Percentiles rank a stretch among this genome's conserved stretches.
Conservation (phyloP, 805 yeast species). For the Starmerella bombicola region DNA sequence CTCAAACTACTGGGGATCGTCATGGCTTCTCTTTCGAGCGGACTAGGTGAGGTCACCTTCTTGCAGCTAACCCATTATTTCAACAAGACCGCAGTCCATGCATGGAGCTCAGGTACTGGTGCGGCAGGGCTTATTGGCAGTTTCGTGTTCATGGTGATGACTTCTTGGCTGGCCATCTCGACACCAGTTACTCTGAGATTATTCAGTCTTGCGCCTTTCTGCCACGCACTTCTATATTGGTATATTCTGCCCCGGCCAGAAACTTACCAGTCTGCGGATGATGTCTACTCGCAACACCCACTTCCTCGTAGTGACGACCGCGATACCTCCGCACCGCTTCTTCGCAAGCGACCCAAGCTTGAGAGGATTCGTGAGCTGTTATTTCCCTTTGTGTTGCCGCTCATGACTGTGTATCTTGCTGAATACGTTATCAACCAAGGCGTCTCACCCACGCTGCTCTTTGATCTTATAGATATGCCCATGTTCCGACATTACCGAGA, state of each 20-base stretch:
- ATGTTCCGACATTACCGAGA: constrained; percentile 57
- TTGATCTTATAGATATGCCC: constrained; percentile 59
- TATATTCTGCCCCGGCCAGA: constrained; percentile 25
- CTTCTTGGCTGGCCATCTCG: constrained; percentile 51
- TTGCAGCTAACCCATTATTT: constrained; percentile 75
- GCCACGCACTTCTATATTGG: constrained; percentile 24
- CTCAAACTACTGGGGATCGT: constrained; percentile 53
- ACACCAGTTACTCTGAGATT: constrained; percentile 44
- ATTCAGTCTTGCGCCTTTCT: constrained; percentile 37
- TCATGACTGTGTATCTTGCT: constrained; percentile 67
- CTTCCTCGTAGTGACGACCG: background rate
- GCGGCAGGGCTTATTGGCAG: constrained; percentile 84
- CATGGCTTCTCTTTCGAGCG: constrained; percentile 73
- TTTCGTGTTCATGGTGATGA: constrained; percentile 53
- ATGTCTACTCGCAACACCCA: background rate
- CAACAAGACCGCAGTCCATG: constrained; percentile 50
- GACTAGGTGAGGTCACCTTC: constrained; percentile 83
- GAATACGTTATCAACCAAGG: constrained; percentile 91
- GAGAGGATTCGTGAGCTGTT: constrained; percentile 25
- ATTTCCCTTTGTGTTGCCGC: constrained; percentile 60
- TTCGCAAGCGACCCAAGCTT: constrained; percentile 15
- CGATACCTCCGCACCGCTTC: background rate
- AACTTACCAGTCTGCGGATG: background rate
- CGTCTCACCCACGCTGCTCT: constrained; percentile 73
- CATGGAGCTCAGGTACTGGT: constrained; percentile 92